Evolutionary conservation across 306 rosid genomes (phyloP).

Genomic region (Cotoneaster glaucophyllus): DNA sequence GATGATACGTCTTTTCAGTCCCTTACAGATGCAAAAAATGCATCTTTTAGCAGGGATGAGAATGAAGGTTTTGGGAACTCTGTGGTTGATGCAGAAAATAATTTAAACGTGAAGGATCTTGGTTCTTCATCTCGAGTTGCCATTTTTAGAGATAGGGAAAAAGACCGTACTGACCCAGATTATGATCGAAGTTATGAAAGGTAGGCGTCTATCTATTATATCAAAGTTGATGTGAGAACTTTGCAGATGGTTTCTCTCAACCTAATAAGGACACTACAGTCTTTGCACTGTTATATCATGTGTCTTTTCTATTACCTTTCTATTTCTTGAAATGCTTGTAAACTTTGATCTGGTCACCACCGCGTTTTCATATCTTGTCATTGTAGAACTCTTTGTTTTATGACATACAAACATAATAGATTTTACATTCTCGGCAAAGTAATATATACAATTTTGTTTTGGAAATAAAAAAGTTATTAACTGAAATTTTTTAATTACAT

Average conservation of each 20-base stretch:
- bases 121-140: conserved; percentile 65
- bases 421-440: background rate
- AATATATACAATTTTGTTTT: background rate
- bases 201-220: conserved; percentile 19
- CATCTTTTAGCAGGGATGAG: conserved; percentile 42
- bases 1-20: conserved; percentile 31
- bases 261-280: background rate
- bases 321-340: background rate
- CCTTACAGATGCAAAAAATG: conserved; percentile 35
- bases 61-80: conserved; percentile 41
- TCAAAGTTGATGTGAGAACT: background rate
- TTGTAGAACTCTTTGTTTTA: background rate
- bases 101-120: conserved; percentile 29
- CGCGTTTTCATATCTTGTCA: background rate
- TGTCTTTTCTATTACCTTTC: background rate
- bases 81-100: conserved; percentile 40
- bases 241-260: background rate
- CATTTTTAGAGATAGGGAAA: conserved; percentile 83
- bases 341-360: background rate
- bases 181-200: conserved; percentile 84
- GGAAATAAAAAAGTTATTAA: background rate
- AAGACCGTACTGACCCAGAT: conserved; percentile 86
- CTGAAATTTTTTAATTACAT: background rate
- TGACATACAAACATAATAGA: background rate
- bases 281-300: background rate